Base-by-base conservation (phyloP, 441 rosid genomes). In the Arabidopsis lyrata region DNA sequence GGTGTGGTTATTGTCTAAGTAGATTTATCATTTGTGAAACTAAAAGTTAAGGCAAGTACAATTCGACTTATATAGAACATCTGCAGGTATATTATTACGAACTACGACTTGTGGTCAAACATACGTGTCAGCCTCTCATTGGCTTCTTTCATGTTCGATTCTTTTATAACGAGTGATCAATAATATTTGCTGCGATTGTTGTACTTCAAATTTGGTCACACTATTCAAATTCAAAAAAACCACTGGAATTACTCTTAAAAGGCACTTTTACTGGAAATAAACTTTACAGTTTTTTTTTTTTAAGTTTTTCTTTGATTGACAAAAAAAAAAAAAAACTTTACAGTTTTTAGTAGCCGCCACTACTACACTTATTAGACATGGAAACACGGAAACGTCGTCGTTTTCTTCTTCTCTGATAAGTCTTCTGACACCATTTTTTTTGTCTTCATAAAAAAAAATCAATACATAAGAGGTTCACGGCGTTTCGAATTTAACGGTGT, bases 401-500 rank as follows among this genome's bases (percentile, higher is more conserved):
- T 76, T 47, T 15, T 35, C 60, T 54, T 45, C 68, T 10, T 22
- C 27, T 53, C 59, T 62, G 52, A 14, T 18, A 36, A 64, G 44
- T 58, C 35, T 70, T 77, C 80, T 77, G 72, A 70, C 80, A 77
- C 67, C 14, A 38, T 35, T 53, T 52, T 52, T 49, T 50, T 50
- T 48, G 35, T 66, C 14, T 57, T 56, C 31, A 12, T 47, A 45
- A 65, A 45, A 15, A 44, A 10, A 63, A 20, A 20, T 38, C n/a
- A 14, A 12, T 42, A 42, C 7, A 8, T 34, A 34, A 39, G 14
- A 10, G 10, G 31, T 50, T 66, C 52, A 66, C 73, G 73, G 57
- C 49, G 73, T 58, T 74, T 39, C 9, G 1, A 45, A 12, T 31
- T 27, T 52, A 61, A 75, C 74, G 64, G 64, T 15, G 9, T 24